Evolutionary conservation across 2,329 filamentous ascomycete genomes (phyloP).

Genomic region (Cladophialophora carrionii): DNA sequence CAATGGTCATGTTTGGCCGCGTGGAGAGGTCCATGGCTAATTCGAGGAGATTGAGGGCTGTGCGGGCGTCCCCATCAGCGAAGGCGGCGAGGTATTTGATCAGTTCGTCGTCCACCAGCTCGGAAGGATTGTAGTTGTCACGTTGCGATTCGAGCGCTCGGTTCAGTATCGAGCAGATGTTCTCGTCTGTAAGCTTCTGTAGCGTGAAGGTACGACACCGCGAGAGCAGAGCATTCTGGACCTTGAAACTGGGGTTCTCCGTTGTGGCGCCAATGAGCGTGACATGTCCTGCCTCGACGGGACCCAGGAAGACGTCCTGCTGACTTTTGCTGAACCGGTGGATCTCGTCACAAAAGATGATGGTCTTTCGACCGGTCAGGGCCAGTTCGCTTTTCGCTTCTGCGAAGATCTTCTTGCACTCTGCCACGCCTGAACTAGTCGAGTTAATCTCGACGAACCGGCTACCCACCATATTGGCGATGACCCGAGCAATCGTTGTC

Average conservation of each 20-base stretch:
- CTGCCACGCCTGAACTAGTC: conserved; percentile 81
- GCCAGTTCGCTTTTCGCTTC: conserved; percentile 79
- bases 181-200: conserved; percentile 69
- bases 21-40: conserved; percentile 73
- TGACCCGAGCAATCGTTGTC: conserved; percentile 80
- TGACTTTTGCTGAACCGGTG: conserved; percentile 89
- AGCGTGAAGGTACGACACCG: conserved; percentile 90
- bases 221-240: conserved; percentile 83
- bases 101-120: conserved; percentile 74
- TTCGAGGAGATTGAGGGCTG: conserved; percentile 88
- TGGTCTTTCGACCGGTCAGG: conserved; percentile 85
- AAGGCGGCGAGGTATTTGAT: conserved; percentile 81
- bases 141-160: conserved; percentile 67
- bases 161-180: conserved; percentile 72
- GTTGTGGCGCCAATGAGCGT: conserved; percentile 94
- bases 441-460: conserved; percentile 96
- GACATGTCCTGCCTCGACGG: conserved; percentile 87
- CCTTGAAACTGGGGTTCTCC: conserved; percentile 93
- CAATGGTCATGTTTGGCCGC: conserved; percentile 67
- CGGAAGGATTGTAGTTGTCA: conserved; percentile 49
- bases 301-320: conserved; percentile 91
- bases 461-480: conserved; percentile 78
- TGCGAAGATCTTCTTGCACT: conserved; percentile 88
- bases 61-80: conserved; percentile 88
- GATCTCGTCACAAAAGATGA: conserved; percentile 97